These are phyloP conservation scores for Rhodotorula paludigena DNA, from an alignment of 768 basidiomycete genomes.

Conservation along the genomic window DNA sequence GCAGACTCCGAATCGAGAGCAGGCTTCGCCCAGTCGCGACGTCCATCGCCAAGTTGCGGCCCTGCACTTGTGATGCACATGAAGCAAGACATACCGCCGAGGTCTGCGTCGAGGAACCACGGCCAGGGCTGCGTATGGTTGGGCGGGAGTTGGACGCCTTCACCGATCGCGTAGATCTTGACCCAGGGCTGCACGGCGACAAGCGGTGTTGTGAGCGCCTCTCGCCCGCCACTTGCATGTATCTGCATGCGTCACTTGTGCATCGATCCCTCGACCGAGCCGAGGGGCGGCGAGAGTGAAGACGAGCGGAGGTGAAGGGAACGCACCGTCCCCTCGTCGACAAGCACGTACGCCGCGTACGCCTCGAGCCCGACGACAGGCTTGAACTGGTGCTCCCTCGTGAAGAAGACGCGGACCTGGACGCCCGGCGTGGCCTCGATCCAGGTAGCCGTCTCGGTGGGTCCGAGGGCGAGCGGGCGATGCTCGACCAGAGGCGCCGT, in stretches of 20 bases:
- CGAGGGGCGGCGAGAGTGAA: no score
- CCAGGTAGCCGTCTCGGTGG: background rate
- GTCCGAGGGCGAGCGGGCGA: background rate
- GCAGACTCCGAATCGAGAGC: no score
- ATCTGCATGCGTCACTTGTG: no score
- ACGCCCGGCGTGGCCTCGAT: background rate
- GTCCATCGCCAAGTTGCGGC: no score
- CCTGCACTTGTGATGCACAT: no score
- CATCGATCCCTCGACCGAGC: no score
- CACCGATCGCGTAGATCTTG: conserved; percentile 13
- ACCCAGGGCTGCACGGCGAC: background rate
- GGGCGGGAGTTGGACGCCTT: no score
- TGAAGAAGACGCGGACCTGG: background rate
- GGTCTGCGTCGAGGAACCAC: conserved; percentile 8
- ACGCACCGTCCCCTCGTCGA: background rate
- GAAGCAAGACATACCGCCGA: conserved; percentile 2
- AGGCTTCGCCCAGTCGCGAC: no score
- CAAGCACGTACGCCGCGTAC: background rate
- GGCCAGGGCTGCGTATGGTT: background rate
- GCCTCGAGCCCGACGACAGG: conserved; percentile 3
- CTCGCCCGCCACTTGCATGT: no score
- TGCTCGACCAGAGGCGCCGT: background rate
- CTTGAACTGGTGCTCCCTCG: background rate
- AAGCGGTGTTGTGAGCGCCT: background rate
- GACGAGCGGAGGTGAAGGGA: no score